Evolutionary conservation across 768 basidiomycete species (phyloP).

Genomic region (Phanerochaete sordida): DNA sequence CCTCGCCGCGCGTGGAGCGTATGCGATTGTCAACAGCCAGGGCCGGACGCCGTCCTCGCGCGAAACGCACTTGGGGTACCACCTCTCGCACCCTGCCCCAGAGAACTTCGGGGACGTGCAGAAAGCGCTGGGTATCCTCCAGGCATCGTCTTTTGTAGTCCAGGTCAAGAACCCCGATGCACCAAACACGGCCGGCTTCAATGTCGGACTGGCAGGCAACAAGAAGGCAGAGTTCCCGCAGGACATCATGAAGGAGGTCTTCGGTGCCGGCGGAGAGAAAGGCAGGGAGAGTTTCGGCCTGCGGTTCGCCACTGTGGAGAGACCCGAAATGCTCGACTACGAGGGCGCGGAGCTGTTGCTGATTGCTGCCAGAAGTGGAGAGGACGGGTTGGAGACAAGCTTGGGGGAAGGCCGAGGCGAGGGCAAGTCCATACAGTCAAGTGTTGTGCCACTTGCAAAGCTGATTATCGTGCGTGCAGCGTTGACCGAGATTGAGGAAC

Average conservation of each 20-base stretch:
- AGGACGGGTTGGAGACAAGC: conserved; percentile 44
- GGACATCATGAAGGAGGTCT: conserved; percentile 44
- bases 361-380: conserved; percentile 47
- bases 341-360: conserved; percentile 51
- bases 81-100: conserved; percentile 47
- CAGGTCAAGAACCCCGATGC: conserved; percentile 63
- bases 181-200: conserved; percentile 32
- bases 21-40: conserved; percentile 53
- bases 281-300: conserved; percentile 46
- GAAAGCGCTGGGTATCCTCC: conserved; percentile 47
- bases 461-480: conserved; percentile 24
- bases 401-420: conserved; percentile 50
- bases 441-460: background rate
- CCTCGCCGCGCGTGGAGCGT: conserved; percentile 54
- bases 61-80: conserved; percentile 55
- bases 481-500: conserved; percentile 34
- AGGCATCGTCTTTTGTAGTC: conserved; percentile 50
- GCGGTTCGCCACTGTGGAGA: conserved; percentile 49
- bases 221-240: conserved; percentile 44
- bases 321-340: conserved; percentile 50
- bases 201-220: conserved; percentile 22
- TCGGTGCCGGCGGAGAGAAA: conserved; percentile 38
- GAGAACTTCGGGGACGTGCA: conserved; percentile 51
- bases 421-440: conserved; percentile 30
- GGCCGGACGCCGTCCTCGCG: conserved; percentile 40